phyloP scores from a whole-genome alignment of 78 protist genomes.

The Dictyostelium discoideum region DNA sequence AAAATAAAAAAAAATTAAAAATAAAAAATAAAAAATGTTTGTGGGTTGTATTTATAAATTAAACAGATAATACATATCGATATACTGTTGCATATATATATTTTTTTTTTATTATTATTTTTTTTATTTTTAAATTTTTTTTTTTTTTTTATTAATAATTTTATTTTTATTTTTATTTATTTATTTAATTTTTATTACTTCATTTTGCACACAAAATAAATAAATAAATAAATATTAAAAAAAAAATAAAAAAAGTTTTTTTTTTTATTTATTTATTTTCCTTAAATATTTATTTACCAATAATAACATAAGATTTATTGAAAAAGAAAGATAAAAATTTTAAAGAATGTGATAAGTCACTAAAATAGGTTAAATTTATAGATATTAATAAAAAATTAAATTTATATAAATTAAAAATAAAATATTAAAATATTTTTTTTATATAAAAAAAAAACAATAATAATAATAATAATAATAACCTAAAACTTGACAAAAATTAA shows the following conservation, averaged over 20 bases:
- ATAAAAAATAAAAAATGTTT: too few species aligned
- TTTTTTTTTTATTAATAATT: too few species aligned
- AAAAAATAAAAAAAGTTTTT: too few species aligned
- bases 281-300: not conserved
- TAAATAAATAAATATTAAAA: too few species aligned
- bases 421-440: too few species aligned
- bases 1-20: too few species aligned
- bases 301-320: not conserved
- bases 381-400: not conserved
- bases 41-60: not conserved
- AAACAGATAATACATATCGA: not conserved
- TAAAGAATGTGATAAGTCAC: not conserved
- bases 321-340: not conserved
- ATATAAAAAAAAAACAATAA: too few species aligned
- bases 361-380: not conserved
- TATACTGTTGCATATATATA: not conserved
- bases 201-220: not conserved
- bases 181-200: not conserved
- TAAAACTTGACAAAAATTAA: not conserved
- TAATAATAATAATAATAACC: too few species aligned
- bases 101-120: too few species aligned
- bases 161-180: too few species aligned
- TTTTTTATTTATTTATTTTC: not conserved
- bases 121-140: too few species aligned
- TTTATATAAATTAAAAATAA: too few species aligned